Percentiles rank a stretch among this genome's conserved stretches.
Evolutionary conservation across 140 eudicot genomes (phyloP).

Genomic region (Cichorium intybus): DNA sequence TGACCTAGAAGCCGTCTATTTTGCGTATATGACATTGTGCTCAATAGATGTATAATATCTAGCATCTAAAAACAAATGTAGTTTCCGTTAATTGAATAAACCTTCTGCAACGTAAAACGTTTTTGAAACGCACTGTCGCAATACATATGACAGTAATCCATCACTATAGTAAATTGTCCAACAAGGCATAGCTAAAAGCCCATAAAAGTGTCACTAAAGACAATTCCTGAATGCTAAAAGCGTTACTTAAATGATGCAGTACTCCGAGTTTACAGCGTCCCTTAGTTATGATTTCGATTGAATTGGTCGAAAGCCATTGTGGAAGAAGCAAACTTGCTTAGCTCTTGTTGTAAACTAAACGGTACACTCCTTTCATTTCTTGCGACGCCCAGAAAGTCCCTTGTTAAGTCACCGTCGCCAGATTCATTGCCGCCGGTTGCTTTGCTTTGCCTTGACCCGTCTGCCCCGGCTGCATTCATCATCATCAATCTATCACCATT

Average conservation of each 20-base stretch:
- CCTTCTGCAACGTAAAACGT: conserved; percentile 13
- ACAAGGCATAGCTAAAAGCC: conserved; percentile 25
- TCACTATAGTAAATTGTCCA: conserved; percentile 21
- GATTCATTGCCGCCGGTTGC: conserved; percentile 29
- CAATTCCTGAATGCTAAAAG: conserved; percentile 20
- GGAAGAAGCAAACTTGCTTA: conserved; percentile 53
- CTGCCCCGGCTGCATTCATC: conserved; percentile 21
- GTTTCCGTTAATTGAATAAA: not conserved
- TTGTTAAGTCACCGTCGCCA: conserved; percentile 46
- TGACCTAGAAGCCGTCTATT: not conserved
- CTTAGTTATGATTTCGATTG: conserved; percentile 26
- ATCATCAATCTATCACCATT: conserved; percentile 29
- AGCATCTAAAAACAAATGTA: conserved; percentile 1
- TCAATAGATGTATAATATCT: not conserved
- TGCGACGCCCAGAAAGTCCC: conserved; percentile 85
- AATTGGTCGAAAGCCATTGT: conserved; percentile 38
- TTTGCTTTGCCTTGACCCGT: conserved; percentile 15
- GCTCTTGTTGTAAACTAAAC: conserved; percentile 47
- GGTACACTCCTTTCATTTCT: conserved; percentile 39
- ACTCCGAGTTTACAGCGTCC: not conserved
- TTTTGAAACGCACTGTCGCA: conserved; percentile 5
- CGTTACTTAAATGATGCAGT: conserved; percentile 5
- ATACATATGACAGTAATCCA: conserved; percentile 11
- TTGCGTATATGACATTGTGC: not conserved
- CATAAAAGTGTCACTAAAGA: conserved; percentile 17